Base-by-base conservation (phyloP, 2,329 filamentous ascomycete genomes). In the Exophiala lecanii-corni region DNA sequence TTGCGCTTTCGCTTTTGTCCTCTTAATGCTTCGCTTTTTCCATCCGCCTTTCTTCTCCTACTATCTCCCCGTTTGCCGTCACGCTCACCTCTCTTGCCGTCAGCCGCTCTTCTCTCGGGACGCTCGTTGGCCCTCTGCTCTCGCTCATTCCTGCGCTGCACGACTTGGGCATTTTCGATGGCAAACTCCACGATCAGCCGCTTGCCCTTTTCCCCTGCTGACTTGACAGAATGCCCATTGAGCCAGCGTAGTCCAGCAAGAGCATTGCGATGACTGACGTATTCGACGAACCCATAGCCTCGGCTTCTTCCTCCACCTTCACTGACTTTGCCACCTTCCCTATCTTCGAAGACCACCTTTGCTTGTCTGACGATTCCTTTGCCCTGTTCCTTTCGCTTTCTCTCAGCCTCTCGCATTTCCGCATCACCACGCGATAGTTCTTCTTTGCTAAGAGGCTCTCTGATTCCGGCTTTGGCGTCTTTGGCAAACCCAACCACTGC, bases 281-380 rank as follows among this genome's bases (percentile, higher is more conserved):
- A 98, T 68, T 98, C 92, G 55, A 98, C 85, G 70, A 98, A 98
- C 9, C 94, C 92, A 62, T 98, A 98, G 4, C 92, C 92, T 62
- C 91, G 79, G 62, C 86, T 92, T 61, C 86, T 79, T 35, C 89
- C 89, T 5, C 86, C 88, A 32, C 78, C 74, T 66, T 94, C 89
- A 6, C 75, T 67, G 10, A 95, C 80, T 69, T 96, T 97, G 58
- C 80, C 80, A 34, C 92, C 92, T 55, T 92, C 81, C 25, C 78
- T 78, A 33, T 50, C 53, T 69, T 98, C 92, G 59, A 92, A 97
- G 26, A 97, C 86, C 41, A 98, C 79, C 72, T 96, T 98, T 43
- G 91, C 85, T 68, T 98, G 92, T 57, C 81, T 84, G 32, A 98
- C 88, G 37, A 98, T 75, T 57, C 83, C 88, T 61, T 91, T 92